phyloP scores from a whole-genome alignment of 2,329 filamentous ascomycete genomes.

The Apiospora sp. region DNA sequence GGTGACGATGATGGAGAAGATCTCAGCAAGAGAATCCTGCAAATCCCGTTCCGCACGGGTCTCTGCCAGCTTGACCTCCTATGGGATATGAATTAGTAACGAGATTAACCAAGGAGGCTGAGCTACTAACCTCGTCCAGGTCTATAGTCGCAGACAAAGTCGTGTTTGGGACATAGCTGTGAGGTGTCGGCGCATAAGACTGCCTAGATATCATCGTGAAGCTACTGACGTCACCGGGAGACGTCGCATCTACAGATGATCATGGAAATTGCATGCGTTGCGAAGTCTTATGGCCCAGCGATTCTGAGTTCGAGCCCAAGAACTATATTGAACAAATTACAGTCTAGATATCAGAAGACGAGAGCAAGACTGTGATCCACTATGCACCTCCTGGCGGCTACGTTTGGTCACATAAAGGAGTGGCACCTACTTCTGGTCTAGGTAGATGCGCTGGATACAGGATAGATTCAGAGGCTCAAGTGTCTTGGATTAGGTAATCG shows the following conservation, averaged over 20 bases:
- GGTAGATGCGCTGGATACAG: neutral
- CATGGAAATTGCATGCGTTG: neutral
- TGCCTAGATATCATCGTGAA: slow-evolving; percentile 64
- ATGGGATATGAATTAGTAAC: slow-evolving; percentile 26
- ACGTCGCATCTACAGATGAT: slow-evolving; percentile 7
- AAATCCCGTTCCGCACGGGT: slow-evolving; percentile 90
- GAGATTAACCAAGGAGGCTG: slow-evolving; percentile 21
- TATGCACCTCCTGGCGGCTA: neutral
- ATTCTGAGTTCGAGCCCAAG: neutral
- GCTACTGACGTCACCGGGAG: slow-evolving; percentile 14
- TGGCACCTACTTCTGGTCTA: neutral
- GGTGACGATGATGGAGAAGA: slow-evolving; percentile 97
- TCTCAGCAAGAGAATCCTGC: slow-evolving; percentile 93
- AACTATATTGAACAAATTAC: neutral
- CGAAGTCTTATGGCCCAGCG: neutral
- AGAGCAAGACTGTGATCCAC: slow-evolving; percentile 2
- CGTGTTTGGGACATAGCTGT: slow-evolving; percentile 89
- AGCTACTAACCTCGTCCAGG: slow-evolving; percentile 77
- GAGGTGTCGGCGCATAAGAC: slow-evolving; percentile 87
- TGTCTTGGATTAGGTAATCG: neutral
- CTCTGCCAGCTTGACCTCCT: slow-evolving; percentile 93
- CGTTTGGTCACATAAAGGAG: neutral
- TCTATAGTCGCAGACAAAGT: slow-evolving; percentile 88
- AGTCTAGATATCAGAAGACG: neutral
- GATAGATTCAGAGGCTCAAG: neutral